Percentiles rank a stretch among this genome's conserved stretches.
These are phyloP conservation scores for Pestalotiopsis fici DNA, from an alignment of 2,329 filamentous ascomycete species.

Conservation along the genomic window DNA sequence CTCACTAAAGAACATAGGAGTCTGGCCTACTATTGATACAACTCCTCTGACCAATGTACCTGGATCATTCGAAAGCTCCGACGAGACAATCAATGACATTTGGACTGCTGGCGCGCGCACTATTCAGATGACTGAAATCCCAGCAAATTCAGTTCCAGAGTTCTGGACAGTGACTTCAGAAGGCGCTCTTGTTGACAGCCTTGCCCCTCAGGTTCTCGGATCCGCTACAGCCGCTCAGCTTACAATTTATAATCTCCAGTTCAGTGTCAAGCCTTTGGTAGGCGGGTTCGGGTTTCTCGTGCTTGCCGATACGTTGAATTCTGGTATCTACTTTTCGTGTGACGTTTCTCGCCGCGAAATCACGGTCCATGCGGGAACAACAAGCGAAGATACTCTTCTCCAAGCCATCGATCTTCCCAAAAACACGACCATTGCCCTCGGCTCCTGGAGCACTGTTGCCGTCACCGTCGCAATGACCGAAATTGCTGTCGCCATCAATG, in stretches of 20 bases:
- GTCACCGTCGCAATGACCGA: constrained; percentile 18
- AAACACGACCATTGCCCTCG: constrained; percentile 2
- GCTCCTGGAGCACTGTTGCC: constrained; percentile 14
- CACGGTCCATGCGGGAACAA: constrained; percentile 16
- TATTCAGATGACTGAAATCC: constrained; percentile 30
- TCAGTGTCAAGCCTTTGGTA: constrained; percentile 26
- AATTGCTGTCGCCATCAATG: constrained; percentile 19
- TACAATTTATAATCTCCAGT: constrained; percentile 21
- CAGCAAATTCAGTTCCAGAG: constrained; percentile 22
- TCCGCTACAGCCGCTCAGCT: constrained; percentile 17
- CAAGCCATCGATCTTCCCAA: neutral
- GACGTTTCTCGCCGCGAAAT: constrained; percentile 15
- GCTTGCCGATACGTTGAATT: constrained; percentile 28
- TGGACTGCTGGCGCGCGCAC: constrained; percentile 32
- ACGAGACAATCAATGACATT: constrained; percentile 26
- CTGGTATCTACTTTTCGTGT: constrained; percentile 28
- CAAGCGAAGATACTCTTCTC: constrained; percentile 2
- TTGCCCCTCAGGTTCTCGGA: constrained; percentile 23
- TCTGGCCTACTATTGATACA: constrained; percentile 21
- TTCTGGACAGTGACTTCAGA: constrained; percentile 27
- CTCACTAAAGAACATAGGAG: constrained; percentile 26
- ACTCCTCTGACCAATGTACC: constrained; percentile 24
- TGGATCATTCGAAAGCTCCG: constrained; percentile 29
- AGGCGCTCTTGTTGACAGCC: constrained; percentile 27
- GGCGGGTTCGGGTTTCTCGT: constrained; percentile 31